phyloP scores from a whole-genome alignment of 345 rosid species.

The Pugionium dolabratum region DNA sequence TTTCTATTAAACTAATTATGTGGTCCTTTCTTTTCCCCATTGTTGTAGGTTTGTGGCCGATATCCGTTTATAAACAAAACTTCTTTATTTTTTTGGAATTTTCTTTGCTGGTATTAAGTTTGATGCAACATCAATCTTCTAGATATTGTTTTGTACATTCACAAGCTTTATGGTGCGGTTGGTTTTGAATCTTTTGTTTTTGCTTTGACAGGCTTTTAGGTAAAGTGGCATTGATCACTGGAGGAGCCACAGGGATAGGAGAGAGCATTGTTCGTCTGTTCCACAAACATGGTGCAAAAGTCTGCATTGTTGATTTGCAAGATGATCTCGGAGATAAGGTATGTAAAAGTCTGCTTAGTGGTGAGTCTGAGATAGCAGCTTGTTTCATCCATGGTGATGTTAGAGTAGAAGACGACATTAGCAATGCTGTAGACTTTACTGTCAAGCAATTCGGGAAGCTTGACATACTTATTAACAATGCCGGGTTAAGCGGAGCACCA shows the following conservation, averaged over 20 bases:
- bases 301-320: conserved; percentile 72
- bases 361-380: conserved; percentile 32
- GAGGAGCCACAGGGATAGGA: conserved; percentile 91
- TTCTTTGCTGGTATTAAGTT: background rate
- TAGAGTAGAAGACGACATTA: conserved; percentile 61
- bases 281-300: conserved; percentile 76
- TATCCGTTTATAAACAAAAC: background rate
- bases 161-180: background rate
- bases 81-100: background rate
- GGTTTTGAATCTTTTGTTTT: background rate
- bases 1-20: conserved; percentile 4
- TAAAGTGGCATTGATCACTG: conserved; percentile 78
- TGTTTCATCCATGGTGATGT: conserved; percentile 76
- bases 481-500: conserved; percentile 66
- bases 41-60: conserved; percentile 19
- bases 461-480: conserved; percentile 82
- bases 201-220: conserved; percentile 54
- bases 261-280: conserved; percentile 76
- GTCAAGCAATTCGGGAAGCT: conserved; percentile 62
- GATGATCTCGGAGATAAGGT: conserved; percentile 57
- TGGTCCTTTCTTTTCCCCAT: conserved; percentile 16
- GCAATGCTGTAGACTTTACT: conserved; percentile 60
- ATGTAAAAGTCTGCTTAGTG: conserved; percentile 48
- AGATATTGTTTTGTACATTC: background rate
- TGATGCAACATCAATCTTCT: background rate